Evolutionary conservation across 2,329 filamentous ascomycete genomes (phyloP).

Genomic region (Cyphellophora attinorum): DNA sequence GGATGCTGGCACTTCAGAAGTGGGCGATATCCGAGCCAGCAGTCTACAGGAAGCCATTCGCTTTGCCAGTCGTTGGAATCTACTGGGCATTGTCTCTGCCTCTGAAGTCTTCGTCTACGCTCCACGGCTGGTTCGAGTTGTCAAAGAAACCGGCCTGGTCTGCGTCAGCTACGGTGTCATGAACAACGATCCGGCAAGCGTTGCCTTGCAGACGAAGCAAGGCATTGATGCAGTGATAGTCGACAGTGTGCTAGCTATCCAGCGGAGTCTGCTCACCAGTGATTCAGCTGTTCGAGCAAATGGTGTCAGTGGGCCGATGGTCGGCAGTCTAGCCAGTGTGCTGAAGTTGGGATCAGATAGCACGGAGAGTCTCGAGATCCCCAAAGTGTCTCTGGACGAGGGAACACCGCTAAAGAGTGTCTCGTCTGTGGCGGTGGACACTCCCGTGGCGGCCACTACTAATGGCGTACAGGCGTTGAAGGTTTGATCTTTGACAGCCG

Average conservation of each 20-base stretch:
- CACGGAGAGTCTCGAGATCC: no score
- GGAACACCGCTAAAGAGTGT: no score
- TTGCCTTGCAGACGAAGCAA: conserved; percentile 84
- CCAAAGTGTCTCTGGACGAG: no score
- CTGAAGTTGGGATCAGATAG: no score
- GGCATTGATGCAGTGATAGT: conserved; percentile 98
- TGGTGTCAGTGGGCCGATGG: no score
- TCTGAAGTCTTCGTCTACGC: conserved; percentile 82
- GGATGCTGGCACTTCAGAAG: conserved; percentile 70
- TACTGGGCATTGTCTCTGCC: conserved; percentile 83
- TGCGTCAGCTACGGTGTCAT: conserved; percentile 88
- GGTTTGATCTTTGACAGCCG: no score
- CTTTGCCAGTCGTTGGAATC: conserved; percentile 89
- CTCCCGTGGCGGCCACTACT: no score
- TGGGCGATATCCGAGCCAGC: conserved; percentile 81
- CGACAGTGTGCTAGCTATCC: conserved; percentile 84
- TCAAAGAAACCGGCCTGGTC: conserved; percentile 87
- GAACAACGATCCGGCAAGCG: conserved; percentile 81
- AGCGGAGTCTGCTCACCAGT: conserved; percentile 81
- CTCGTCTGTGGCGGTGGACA: no score
- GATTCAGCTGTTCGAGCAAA: no score
- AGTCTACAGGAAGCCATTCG: conserved; percentile 92
- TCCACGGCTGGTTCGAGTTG: conserved; percentile 78
- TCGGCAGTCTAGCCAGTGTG: no score
- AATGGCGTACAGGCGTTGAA: no score